Conservation (phyloP, 306 rosid genomes). For the Ochetophila trinervis region DNA sequence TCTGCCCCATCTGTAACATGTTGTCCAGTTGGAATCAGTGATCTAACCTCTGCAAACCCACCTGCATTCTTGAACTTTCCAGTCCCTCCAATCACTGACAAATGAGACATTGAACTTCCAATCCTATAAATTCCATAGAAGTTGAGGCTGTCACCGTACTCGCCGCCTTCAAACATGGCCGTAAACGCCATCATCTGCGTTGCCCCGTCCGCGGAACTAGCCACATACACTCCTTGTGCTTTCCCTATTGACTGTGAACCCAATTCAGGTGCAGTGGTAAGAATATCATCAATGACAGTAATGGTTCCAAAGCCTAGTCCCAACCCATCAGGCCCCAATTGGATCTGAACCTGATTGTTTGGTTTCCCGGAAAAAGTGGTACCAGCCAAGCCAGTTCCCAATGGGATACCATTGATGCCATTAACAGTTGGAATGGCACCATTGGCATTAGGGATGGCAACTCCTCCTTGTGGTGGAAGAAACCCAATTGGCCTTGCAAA, state of each 20-base stretch:
- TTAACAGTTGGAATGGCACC: conserved; percentile 73
- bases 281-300: conserved; percentile 68
- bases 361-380: conserved; percentile 54
- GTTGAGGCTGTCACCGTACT: conserved; percentile 77
- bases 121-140: conserved; percentile 70
- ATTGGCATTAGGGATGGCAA: conserved; percentile 73
- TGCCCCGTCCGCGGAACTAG: conserved; percentile 74
- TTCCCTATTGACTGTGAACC: conserved; percentile 70
- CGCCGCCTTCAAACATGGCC: conserved; percentile 87
- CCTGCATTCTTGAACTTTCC: conserved; percentile 72
- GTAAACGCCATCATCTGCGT: conserved; percentile 88
- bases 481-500: conserved; percentile 74
- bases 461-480: conserved; percentile 54
- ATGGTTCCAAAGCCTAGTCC: conserved; percentile 85
- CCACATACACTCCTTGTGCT: conserved; percentile 84
- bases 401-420: conserved; percentile 61
- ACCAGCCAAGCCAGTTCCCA: conserved; percentile 69
- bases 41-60: conserved; percentile 69
- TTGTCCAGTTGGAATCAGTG: conserved; percentile 78
- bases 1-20: conserved; percentile 70
- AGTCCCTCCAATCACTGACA: conserved; percentile 80
- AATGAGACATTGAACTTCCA: conserved; percentile 69
- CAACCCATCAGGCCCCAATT: conserved; percentile 63
- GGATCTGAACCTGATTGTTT: conserved; percentile 35
- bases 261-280: conserved; percentile 64